Conservation (phyloP, 2,329 filamentous ascomycete genomes). For the Penicillium sp. region DNA sequence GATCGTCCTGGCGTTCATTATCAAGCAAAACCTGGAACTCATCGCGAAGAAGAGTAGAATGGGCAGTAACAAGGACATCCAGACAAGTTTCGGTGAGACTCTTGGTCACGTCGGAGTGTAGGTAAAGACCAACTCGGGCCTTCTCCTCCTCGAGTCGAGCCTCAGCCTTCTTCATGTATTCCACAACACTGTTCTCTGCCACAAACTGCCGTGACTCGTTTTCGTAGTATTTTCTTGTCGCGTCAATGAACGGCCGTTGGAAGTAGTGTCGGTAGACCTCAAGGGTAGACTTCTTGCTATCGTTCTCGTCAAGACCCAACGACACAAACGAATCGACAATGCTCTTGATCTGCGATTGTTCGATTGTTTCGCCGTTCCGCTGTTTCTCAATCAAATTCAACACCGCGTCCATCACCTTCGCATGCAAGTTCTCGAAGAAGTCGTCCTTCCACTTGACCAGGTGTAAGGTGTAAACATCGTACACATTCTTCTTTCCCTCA, state of each 20-base stretch:
- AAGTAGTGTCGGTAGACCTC: constrained; percentile 94
- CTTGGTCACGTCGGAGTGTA: constrained; percentile 84
- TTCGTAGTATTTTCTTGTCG: constrained; percentile 83
- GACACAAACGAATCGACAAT: constrained; percentile 97
- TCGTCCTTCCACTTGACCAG: constrained; percentile 93
- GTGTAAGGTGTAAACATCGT: constrained; percentile 96
- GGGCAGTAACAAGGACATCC: constrained; percentile 82
- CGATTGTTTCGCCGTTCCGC: constrained; percentile 94
- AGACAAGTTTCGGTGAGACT: constrained; percentile 86
- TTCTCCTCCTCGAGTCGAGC: constrained; percentile 86
- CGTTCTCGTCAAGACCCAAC: constrained; percentile 87
- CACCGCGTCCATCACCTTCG: constrained; percentile 92
- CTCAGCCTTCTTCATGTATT: constrained; percentile 99
- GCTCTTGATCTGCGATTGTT: constrained; percentile 93
- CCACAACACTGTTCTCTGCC: constrained; percentile 93
- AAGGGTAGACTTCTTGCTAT: constrained; percentile 88
- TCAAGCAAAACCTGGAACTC: constrained; percentile 95
- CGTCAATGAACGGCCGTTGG: constrained; percentile 84
- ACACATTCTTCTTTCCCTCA: constrained; percentile 96
- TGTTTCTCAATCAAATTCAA: constrained; percentile 96
- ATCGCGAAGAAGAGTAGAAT: constrained; percentile 81
- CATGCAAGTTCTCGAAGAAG: constrained; percentile 79
- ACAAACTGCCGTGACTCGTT: constrained; percentile 93
- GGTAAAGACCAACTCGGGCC: constrained; percentile 85
- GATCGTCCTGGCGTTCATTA: constrained; percentile 91